Evolutionary conservation across 1,284 basidiomycete genomes (phyloP).

Genomic region (Marasmius sp.): DNA sequence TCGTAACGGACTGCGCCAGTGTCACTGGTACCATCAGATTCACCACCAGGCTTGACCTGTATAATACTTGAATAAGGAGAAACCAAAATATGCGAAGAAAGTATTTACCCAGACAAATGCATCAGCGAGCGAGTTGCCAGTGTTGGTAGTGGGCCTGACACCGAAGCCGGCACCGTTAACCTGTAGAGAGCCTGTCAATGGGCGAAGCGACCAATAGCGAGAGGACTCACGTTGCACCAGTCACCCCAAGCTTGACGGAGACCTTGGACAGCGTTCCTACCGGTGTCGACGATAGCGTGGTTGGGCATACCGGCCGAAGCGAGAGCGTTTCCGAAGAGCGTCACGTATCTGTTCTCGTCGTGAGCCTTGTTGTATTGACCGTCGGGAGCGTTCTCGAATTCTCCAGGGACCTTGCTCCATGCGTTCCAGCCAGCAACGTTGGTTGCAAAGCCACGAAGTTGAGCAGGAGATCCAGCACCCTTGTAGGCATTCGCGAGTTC

Average conservation of each 20-base stretch:
- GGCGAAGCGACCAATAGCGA: not conserved
- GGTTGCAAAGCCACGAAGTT: not conserved
- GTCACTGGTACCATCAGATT: slow-evolving; percentile 51
- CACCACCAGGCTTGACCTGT: slow-evolving; percentile 49
- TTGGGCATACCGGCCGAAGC: slow-evolving; percentile 8
- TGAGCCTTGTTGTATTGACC: slow-evolving; percentile 10
- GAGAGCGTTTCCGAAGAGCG: slow-evolving; percentile 5
- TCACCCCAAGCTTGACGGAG: slow-evolving; percentile 33
- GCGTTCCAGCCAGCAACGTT: slow-evolving; percentile 7
- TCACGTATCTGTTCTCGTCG: slow-evolving; percentile 12
- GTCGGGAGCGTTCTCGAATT: slow-evolving; percentile 7
- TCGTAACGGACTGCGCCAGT: slow-evolving; percentile 44
- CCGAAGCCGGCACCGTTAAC: slow-evolving; percentile 48
- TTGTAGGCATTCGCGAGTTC: slow-evolving; percentile 2
- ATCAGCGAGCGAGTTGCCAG: slow-evolving; percentile 41
- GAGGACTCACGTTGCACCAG: slow-evolving; percentile 42
- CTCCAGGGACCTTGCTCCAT: slow-evolving; percentile 4
- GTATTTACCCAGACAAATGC: slow-evolving; percentile 42
- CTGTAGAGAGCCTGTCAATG: not conserved
- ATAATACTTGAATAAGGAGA: not conserved
- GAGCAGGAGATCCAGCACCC: not conserved
- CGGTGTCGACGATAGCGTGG: slow-evolving; percentile 10
- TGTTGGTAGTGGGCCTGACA: slow-evolving; percentile 44
- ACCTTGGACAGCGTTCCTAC: slow-evolving; percentile 8
- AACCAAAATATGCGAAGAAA: not conserved